phyloP scores from a whole-genome alignment of 2,329 filamentous ascomycete genomes.

The Ascocoryne sarcoides region DNA sequence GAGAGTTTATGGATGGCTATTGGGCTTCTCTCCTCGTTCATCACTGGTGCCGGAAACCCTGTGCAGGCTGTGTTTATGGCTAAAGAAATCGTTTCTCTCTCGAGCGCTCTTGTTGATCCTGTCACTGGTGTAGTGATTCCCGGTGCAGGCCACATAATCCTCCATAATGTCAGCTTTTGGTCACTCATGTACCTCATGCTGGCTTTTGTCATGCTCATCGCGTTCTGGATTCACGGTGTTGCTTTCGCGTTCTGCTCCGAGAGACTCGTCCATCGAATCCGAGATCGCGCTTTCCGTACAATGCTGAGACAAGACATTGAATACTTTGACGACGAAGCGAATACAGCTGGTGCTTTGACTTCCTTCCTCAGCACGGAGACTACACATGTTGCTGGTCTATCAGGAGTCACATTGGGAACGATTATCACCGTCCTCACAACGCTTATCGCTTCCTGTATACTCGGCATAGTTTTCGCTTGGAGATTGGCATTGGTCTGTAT shows the following conservation, averaged over 20 bases:
- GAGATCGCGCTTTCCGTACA: constrained; percentile 72
- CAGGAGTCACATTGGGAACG: constrained; percentile 79
- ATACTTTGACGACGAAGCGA: constrained; percentile 86
- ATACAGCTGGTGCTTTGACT: constrained; percentile 80
- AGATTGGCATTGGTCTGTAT: constrained; percentile 80
- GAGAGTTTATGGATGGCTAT: constrained; percentile 66
- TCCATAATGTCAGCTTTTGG: constrained; percentile 75
- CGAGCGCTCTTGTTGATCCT: constrained; percentile 33
- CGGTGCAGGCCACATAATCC: constrained; percentile 34
- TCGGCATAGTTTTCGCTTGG: constrained; percentile 74
- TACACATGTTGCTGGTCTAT: constrained; percentile 79
- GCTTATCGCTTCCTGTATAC: constrained; percentile 60
- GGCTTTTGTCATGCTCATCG: constrained; percentile 61
- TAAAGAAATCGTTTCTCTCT: constrained; percentile 71
- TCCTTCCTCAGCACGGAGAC: constrained; percentile 85
- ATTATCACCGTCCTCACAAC: constrained; percentile 75
- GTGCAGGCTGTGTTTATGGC: constrained; percentile 75
- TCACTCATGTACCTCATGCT: constrained; percentile 82
- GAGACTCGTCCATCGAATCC: constrained; percentile 71
- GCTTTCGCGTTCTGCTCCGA: constrained; percentile 83
- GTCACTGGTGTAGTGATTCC: constrained; percentile 36
- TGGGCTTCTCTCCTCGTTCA: constrained; percentile 64
- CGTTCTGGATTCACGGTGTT: constrained; percentile 59
- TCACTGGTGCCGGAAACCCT: constrained; percentile 76
- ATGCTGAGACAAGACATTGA: constrained; percentile 89